Base-by-base conservation (phyloP, 768 basidiomycete species). In the Phanerochaete carnosa region DNA sequence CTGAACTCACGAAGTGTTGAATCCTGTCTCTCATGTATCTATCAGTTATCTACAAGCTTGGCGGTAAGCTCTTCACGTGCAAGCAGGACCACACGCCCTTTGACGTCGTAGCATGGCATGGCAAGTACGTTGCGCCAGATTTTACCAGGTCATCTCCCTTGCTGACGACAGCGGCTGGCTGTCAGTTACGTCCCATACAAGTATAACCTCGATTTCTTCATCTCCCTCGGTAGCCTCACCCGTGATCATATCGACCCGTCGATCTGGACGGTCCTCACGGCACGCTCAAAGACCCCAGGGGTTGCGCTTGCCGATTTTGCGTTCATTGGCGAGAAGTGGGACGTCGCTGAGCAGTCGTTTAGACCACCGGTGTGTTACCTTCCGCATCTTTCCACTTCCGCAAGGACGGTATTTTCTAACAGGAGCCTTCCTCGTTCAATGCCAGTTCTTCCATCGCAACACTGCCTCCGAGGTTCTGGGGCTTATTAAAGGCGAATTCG, bases 181-280 rank as follows among this genome's bases (percentile, higher is more conserved):
- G n/a, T n/a, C n/a, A 85, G 84, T 71, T 87, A 87, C 66, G 82
- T 86, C 11, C 84, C 85, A 0, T 86, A 82, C 76, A 87, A 88
- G 71, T 87, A 88, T 63, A 82, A 80, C 9, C 67, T 86, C 71
- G 83, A 83, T 70, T 85, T 85, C 69, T 88, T 86, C 71, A 74
- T 81, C 61, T 77, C 79, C 64, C 83, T 88, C 55, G 86, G 87
- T 16, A 83, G 81, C 62, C 84, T 87, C 66, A 81, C 83, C 37
- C 83, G 79, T 64, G 87, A 89, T 69, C 87, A 89, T 69, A 83
- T 87, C 68, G 86, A 88, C 68, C 86, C 86, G 1, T 85, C 83
- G 11, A 81, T 85, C 63, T 87, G 87, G 74, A 86, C 84, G 61
- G 83, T 88, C 50, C 80, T 88, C 60, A 88, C 86, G 1, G 86